A percentile compares a stretch with the other conserved stretches of the same genome.
phyloP scores from a whole-genome alignment of 2,329 filamentous ascomycete genomes.

The Teratosphaeria gauchensis region DNA sequence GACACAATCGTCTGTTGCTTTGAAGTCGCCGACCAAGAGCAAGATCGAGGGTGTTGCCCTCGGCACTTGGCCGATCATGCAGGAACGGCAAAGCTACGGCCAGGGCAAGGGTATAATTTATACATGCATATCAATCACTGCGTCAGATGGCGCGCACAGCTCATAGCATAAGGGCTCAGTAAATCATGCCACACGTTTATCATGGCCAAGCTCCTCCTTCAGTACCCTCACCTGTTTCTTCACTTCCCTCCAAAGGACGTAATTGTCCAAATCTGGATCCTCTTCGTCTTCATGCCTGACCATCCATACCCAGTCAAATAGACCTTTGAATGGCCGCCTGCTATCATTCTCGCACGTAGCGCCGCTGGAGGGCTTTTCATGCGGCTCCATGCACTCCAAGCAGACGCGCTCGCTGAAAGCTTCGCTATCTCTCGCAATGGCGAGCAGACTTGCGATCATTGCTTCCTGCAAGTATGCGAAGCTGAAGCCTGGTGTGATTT shows the following conservation, averaged over 20 bases:
- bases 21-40: not conserved
- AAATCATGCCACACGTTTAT: slow-evolving; percentile 6
- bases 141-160: not conserved
- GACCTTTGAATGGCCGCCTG: slow-evolving; percentile 15
- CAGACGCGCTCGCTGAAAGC: slow-evolving; percentile 26
- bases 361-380: slow-evolving; percentile 10
- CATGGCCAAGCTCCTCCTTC: slow-evolving; percentile 46
- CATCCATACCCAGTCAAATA: slow-evolving; percentile 22
- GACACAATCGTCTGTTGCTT: not conserved
- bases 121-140: not conserved
- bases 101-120: not conserved
- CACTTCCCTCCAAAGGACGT: slow-evolving; percentile 52
- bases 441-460: slow-evolving; percentile 53
- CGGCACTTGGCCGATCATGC: not conserved
- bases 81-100: not conserved
- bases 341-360: slow-evolving; percentile 14
- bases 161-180: not conserved
- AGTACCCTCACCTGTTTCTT: slow-evolving; percentile 54
- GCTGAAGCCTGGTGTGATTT: slow-evolving; percentile 55
- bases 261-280: slow-evolving; percentile 38
- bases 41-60: not conserved
- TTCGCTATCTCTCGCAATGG: slow-evolving; percentile 43
- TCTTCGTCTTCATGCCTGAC: slow-evolving; percentile 24
- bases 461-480: slow-evolving; percentile 64
- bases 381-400: slow-evolving; percentile 19